Base-by-base conservation (phyloP, 768 basidiomycete genomes). In the Leccinum pellstonianum region DNA sequence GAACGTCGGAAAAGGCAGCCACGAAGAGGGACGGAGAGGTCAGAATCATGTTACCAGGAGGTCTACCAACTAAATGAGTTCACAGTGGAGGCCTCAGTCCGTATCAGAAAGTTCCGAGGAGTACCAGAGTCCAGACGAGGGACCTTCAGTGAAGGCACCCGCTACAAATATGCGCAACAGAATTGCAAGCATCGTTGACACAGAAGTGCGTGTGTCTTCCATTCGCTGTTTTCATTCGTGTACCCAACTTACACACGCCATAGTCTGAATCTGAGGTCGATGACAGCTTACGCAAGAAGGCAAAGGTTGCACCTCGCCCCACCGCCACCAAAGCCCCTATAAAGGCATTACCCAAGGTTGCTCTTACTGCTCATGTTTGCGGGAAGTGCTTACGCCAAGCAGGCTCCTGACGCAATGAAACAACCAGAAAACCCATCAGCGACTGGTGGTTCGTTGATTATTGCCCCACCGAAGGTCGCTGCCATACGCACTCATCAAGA, bases 401-500 rank as follows among this genome's bases (percentile, higher is more conserved):
- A 69, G 63, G 25, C 33, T 4, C 23, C 27, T 6, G 12, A 14
- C 17, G 51, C 51, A 43, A 54, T 48, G 41, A 62, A 65, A 46
- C 61, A 54, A 53, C 70, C 29, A 52, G 56, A 60, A 35, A 52
- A 38, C 3, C 27, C 49, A 1, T 52, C 55, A 37, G 27, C 43
- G 25, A n/a, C 52, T 12, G 31, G 53, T 52, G 10, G 54, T 43
- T 59, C 64, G 7, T 27, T 19, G 17, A 48, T 50, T 43, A 55
- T 56, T 21, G 62, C 61, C 17, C 58, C 62, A 21, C 64, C 65
- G 19, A 74, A 62, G 54, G 21, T 59, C 23, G 21, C 60, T 4
- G 23, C 43, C 49, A 15, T 60, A 12, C 65, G 73, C 41, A 73
- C 73, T 35, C 71, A 73, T 41, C 71, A 75, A 41, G 73, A 73